These are phyloP conservation scores for Leishmania amazonensis DNA, from an alignment of 208 protist species.

Conservation along the genomic window DNA sequence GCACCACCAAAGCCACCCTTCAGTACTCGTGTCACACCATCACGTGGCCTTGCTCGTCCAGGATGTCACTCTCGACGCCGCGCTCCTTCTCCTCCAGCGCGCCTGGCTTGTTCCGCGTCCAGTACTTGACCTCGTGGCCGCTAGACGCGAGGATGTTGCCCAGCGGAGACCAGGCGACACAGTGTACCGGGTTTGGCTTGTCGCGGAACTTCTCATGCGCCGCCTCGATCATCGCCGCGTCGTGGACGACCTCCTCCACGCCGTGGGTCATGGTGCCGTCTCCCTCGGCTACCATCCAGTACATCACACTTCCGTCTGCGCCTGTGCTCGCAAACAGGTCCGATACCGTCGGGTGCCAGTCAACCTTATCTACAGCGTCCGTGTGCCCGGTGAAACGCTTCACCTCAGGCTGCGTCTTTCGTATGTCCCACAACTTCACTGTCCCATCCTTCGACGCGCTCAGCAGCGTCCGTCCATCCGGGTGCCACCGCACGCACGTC, in stretches of 20 bases:
- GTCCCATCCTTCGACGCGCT: constrained; percentile 81
- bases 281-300: constrained; percentile 83
- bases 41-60: constrained; percentile 40
- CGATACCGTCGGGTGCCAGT: constrained; percentile 78
- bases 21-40: background rate
- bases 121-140: constrained; percentile 86
- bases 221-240: constrained; percentile 69
- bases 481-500: constrained; percentile 87
- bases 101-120: constrained; percentile 85
- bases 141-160: constrained; percentile 83
- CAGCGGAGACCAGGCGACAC: constrained; percentile 80
- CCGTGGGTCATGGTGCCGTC: constrained; percentile 69
- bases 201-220: constrained; percentile 85
- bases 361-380: constrained; percentile 70
- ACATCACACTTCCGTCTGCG: constrained; percentile 76
- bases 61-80: constrained; percentile 68
- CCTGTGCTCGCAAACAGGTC: constrained; percentile 83
- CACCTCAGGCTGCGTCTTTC: constrained; percentile 73
- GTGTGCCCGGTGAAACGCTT: constrained; percentile 79
- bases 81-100: constrained; percentile 85
- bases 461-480: constrained; percentile 71
- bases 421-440: constrained; percentile 88
- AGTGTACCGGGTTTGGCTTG: constrained; percentile 76
- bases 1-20: background rate
- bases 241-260: constrained; percentile 55